Base-by-base conservation (phyloP, 2,329 filamentous ascomycete genomes). In the Tolypocladium sp. region DNA sequence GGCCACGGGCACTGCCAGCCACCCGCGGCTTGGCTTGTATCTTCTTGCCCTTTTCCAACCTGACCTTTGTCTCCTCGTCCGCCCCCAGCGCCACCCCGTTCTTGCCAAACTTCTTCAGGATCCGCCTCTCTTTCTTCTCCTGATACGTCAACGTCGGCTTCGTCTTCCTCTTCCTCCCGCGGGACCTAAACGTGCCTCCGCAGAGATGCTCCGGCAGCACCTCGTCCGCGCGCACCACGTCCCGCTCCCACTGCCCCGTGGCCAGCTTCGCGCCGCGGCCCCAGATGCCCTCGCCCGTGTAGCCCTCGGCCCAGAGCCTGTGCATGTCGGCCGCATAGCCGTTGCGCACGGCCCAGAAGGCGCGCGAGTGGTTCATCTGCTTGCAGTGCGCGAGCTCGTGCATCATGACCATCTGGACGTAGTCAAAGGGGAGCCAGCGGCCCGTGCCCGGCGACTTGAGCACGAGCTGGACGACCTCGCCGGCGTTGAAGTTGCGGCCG, bases 361-460 rank as follows among this genome's bases (percentile, higher is more conserved):
- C 85, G 58, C 83, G 81, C 2, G 86, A 88, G 70, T 96, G 91
- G 71, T 96, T 95, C 92, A 96, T 96, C 70, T 96, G 88, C 71
- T 90, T 89, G 79, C 89, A 92, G 71, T 95, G 91, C 3, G 91
- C 91, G 37, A 95, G 77, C 77, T 94, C 90, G 70, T 96, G 91
- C 84, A 95, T 92, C 91, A 96, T 95, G 64, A 95, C 90, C 89
- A 94, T 93, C 73, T 94, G 90, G 20, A 96, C 89, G 68, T 92
- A 91, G 62, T 85, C 79, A 68, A 94, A 92, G 0, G 90, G 89
- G 27, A 96, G 77, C 91, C 91, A 96, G 60, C 77, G 81, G 33
- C 84, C 83, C 0, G 81, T 82, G 5, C 75, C 77, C 0, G 80
- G 81, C 0, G 89, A 84, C 65, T 87, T 88, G 33, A 96, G 81